Evolutionary conservation across 1,139 yeast species (phyloP), one percentile per base, ranked within the genome.

Genomic region (Candida pseudoviswanathii): DNA sequence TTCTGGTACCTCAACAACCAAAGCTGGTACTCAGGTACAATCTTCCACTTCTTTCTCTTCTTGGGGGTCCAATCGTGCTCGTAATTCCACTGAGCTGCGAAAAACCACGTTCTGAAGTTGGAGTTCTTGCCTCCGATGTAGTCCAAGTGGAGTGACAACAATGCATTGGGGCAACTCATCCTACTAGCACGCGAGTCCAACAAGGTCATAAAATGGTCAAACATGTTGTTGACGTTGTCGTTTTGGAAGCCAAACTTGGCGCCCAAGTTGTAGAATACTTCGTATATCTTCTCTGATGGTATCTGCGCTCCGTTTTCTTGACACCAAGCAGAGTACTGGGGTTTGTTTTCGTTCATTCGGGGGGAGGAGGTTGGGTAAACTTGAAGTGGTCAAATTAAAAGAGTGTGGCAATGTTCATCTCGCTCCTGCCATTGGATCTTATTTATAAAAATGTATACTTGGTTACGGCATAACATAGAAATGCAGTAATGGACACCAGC

Each of bases 91-190:
- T 66, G 69, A 6, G 73, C 70, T 21, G 70, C 66, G 54, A 73
- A 68, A 51, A 68, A 71, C 80, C 80, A 75, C 50, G 69, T 72
- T 49, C 68, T 67, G 53, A 66, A 75, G 55, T 75, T 75, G 4
- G 79, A 59, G 41, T 60, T 56, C 6, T 65, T 64, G 0, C 80
- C 80, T 1, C 78, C 79, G 50, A 75, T 70, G 54, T 75, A 75
- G 54, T 75, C 78, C 8, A 64, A 60, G 56, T 75, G 79, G 10
- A 75, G 55, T 1, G 77, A 67, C 40, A 67, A 48, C 24, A 75
- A 57, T 1, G 80, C 78, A 16, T 50, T 50, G 1, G 61, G 49
- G 29, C 79, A 73, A 2, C 64, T 51, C 68, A 69, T 69, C 48
- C 80, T 54, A 46, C 77, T 67, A 3, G 77, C 63, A 32, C 80